Base-by-base conservation (phyloP, 2,329 filamentous ascomycete species). In the Colletotrichum plurivorum region DNA sequence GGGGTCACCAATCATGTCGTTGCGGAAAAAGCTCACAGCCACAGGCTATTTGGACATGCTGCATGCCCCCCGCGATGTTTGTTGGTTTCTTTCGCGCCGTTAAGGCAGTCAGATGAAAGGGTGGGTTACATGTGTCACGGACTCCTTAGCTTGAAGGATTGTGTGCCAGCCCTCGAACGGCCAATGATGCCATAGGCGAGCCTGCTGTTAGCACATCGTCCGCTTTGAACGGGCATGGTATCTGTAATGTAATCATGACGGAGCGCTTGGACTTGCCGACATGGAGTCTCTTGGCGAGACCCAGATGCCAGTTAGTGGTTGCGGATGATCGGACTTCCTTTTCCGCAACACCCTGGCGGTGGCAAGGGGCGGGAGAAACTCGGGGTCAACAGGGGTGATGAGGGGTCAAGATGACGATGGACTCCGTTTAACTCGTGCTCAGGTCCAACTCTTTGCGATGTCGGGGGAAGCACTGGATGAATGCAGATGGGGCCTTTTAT, bases 251-350 rank as follows among this genome's bases (percentile, higher is more conserved):
- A 43, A 43, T 43, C 4, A 43, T n/a, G 16, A 43, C 5, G 16
- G 41, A 5, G 41, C 41, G 41, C 41, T 43, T 43, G 13, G 41
- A 43, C 41, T 43, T 43, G 41, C 41, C 41, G 41, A n/a, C 16
- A 10, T 43, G 41, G 15, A 43, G 13, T 7, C 13, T 15, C 41
- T 43, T 43, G 41, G 41, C 15, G 41, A 43, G 41, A n/a, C 13
- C 16, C 13, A 43, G 41, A 43, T 15, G 13, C 16, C 13, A n/a
- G 13, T 15, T 15, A 5, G 41, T 43, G 41, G 41, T 43, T 48
- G 45, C 45, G 45, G 45, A 48, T 48, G 15, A 48, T 48, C 45
- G 45, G 45, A 48, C 16, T 20, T 48, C 45, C 45, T 18, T 48
- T 48, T 48, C 45, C 45, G 45, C 45, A 48, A 48, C n/a, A 18